Evolutionary conservation across 345 rosid genomes (phyloP).

Genomic region (Gossypium sturtianum): DNA sequence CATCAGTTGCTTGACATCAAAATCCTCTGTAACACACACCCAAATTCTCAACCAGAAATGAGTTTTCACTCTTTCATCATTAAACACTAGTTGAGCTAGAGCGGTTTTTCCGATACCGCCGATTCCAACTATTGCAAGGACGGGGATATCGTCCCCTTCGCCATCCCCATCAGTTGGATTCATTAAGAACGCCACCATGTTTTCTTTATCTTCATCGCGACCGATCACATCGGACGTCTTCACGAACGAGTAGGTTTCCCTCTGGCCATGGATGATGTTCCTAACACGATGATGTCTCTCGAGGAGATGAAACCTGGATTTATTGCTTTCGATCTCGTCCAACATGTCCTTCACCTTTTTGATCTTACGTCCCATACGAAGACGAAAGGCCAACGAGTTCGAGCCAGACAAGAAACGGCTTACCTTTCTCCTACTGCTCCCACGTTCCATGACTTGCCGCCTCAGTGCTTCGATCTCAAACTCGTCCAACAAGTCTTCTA

Average conservation of each 20-base stretch:
- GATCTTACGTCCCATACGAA: not conserved
- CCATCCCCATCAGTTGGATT: not conserved
- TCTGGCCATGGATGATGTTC: not conserved
- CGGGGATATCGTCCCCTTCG: not conserved
- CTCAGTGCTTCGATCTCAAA: not conserved
- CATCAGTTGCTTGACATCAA: not conserved
- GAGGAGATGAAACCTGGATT: not conserved
- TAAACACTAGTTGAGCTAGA: not conserved
- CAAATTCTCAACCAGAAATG: slow-evolving; percentile 16
- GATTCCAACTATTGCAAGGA: slow-evolving; percentile 10
- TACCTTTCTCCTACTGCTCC: not conserved
- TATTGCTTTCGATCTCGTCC: not conserved
- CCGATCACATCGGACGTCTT: slow-evolving; percentile 12
- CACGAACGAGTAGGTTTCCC: slow-evolving; percentile 19
- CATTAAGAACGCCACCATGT: slow-evolving; percentile 4
- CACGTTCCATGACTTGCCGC: not conserved
- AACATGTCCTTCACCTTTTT: not conserved
- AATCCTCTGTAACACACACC: not conserved
- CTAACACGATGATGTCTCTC: not conserved
- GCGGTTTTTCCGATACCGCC: slow-evolving; percentile 11
- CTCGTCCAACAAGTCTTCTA: slow-evolving; percentile 1
- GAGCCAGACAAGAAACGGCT: not conserved
- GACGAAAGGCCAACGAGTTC: not conserved
- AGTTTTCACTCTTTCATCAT: not conserved
- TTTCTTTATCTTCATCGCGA: slow-evolving; percentile 12